Percentiles rank a stretch among this genome's conserved stretches.
These are phyloP conservation scores for Aspergillus persii DNA, from an alignment of 2,329 filamentous ascomycete species.

Conservation along the genomic window DNA sequence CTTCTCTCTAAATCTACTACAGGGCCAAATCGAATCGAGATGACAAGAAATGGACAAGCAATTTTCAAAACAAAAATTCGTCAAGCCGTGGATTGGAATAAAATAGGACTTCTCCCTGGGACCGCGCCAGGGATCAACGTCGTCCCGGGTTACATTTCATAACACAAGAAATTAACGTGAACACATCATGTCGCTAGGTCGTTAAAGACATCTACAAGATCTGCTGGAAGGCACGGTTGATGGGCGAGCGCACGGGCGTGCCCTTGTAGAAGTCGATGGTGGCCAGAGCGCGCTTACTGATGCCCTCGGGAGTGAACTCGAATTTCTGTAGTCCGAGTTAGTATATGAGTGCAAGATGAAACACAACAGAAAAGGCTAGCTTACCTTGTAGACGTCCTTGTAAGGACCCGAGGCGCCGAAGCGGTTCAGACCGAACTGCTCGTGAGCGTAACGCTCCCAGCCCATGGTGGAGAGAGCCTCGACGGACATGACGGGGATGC, in stretches of 20 bases:
- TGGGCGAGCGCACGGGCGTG: slow-evolving; percentile 84
- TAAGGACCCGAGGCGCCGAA: slow-evolving; percentile 97
- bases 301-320: slow-evolving; percentile 96
- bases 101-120: slow-evolving; percentile 13
- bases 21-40: not conserved
- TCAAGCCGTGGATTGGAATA: slow-evolving; percentile 18
- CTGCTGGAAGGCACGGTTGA: slow-evolving; percentile 98
- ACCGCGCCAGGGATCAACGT: slow-evolving; percentile 12
- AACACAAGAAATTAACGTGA: slow-evolving; percentile 23
- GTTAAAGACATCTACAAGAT: slow-evolving; percentile 65
- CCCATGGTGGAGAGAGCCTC: slow-evolving; percentile 97
- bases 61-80: slow-evolving; percentile 20
- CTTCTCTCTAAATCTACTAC: slow-evolving; percentile 20
- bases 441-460: slow-evolving; percentile 98
- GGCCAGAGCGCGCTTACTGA: slow-evolving; percentile 87
- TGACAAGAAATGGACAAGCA: slow-evolving; percentile 3
- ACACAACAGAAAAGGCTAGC: slow-evolving; percentile 25
- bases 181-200: slow-evolving; percentile 14
- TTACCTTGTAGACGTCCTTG: slow-evolving; percentile 93
- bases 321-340: slow-evolving; percentile 68
- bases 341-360: not conserved
- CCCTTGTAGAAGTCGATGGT: slow-evolving; percentile 99
- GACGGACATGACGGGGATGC: slow-evolving; percentile 87
- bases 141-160: slow-evolving; percentile 25
- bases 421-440: slow-evolving; percentile 99